A percentile compares a stretch with the other conserved stretches of the same genome.
phyloP scores from a whole-genome alignment of 148 eudicot species.

The Spergularia marina region DNA sequence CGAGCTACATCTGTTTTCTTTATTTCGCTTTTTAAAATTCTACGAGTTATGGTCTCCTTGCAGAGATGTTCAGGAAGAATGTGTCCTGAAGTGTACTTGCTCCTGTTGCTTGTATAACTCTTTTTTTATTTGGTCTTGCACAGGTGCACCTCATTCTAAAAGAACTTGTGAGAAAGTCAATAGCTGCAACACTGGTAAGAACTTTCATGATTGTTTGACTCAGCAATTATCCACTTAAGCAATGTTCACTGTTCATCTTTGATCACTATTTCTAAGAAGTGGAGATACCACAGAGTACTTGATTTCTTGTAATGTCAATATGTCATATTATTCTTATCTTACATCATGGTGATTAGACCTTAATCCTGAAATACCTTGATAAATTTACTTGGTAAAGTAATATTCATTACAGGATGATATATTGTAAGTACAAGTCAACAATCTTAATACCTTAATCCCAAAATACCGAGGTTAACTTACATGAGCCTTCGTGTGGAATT shows the following conservation, averaged over 20 bases:
- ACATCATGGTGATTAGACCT: neutral
- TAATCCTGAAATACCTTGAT: neutral
- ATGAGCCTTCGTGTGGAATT: no score
- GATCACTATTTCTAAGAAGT: neutral
- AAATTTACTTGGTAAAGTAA: no score
- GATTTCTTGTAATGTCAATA: neutral
- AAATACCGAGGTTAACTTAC: no score
- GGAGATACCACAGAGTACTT: neutral
- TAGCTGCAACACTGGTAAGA: constrained; percentile 72
- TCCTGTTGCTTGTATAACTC: neutral
- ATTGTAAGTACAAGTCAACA: no score
- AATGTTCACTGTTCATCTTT: neutral
- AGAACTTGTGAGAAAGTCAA: constrained; percentile 91
- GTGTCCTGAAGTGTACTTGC: neutral
- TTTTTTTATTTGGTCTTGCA: neutral
- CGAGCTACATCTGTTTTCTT: no score
- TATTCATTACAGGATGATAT: neutral
- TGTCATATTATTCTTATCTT: neutral
- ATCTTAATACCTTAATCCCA: no score
- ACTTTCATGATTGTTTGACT: neutral
- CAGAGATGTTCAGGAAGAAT: neutral
- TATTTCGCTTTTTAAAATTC: no score
- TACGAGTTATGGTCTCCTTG: no score
- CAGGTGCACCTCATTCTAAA: constrained; percentile 91
- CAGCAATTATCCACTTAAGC: neutral